Percentiles rank a stretch among this genome's conserved stretches.
Evolutionary conservation across 2,329 filamentous ascomycete species (phyloP).

Genomic region (Mycosphaerelloides madeirae): DNA sequence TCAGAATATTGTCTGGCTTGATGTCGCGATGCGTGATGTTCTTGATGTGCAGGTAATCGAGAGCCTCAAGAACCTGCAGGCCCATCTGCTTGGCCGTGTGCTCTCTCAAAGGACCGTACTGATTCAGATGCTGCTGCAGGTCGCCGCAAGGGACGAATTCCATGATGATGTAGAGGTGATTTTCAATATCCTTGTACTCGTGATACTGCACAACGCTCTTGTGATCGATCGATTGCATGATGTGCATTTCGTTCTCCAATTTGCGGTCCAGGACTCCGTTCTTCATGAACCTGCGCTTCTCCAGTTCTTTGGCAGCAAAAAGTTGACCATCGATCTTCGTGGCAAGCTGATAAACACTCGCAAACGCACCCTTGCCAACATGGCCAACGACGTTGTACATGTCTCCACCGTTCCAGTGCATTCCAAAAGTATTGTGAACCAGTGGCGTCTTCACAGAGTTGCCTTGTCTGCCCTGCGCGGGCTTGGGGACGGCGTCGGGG

Average conservation of each 20-base stretch:
- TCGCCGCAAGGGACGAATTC: conserved; percentile 83
- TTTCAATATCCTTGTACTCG: conserved; percentile 76
- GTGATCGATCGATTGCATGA: conserved; percentile 82
- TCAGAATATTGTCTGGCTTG: conserved; percentile 95
- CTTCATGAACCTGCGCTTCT: conserved; percentile 89
- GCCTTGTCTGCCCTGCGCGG: conserved; percentile 4
- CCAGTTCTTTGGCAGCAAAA: conserved; percentile 89
- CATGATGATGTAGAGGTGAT: conserved; percentile 93
- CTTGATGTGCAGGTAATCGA: conserved; percentile 79
- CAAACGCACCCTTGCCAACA: conserved; percentile 92
- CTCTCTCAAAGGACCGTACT: conserved; percentile 62
- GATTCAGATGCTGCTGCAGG: conserved; percentile 66
- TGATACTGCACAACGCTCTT: conserved; percentile 88
- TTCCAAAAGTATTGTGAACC: conserved; percentile 48
- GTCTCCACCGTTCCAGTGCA: conserved; percentile 76
- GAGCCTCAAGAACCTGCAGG: conserved; percentile 69
- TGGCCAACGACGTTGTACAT: conserved; percentile 77
- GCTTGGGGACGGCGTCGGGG: conserved; percentile 1
- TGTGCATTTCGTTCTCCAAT: conserved; percentile 94
- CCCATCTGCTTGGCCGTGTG: conserved; percentile 66
- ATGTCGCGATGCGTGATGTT: conserved; percentile 98
- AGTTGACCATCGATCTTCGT: conserved; percentile 76
- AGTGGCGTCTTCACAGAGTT: conserved; percentile 22
- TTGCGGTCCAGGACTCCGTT: conserved; percentile 85
- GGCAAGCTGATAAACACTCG: conserved; percentile 85